These are phyloP conservation scores for Sicyos edulis DNA, from an alignment of 306 rosid genomes.

Conservation along the genomic window DNA sequence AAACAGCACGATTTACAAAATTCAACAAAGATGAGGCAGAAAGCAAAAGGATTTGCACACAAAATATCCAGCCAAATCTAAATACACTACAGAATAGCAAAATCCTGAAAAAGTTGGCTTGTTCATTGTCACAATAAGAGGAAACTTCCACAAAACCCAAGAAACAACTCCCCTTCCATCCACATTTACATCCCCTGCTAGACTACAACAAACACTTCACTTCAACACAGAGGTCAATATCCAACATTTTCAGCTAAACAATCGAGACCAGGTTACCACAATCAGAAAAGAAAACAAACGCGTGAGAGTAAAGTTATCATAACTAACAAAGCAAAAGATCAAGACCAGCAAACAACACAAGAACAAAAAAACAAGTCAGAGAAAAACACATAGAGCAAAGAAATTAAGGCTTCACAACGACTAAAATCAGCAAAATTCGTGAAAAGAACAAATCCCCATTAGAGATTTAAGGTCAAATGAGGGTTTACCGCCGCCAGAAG, in stretches of 20 bases:
- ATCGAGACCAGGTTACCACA: background rate
- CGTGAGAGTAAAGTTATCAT: background rate
- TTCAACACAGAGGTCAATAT: background rate
- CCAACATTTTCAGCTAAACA: background rate
- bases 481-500: constrained; percentile 45
- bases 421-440: background rate
- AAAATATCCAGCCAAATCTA: background rate
- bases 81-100: background rate
- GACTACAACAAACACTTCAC: background rate
- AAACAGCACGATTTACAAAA: background rate
- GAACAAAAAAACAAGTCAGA: background rate
- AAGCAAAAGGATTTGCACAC: background rate
- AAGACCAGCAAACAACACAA: background rate
- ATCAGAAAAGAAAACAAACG: constrained; percentile 14
- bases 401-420: background rate
- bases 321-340: background rate
- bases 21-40: background rate
- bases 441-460: background rate
- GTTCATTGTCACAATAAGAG: background rate
- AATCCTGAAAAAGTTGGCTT: background rate
- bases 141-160: too few species aligned
- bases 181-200: too few species aligned
- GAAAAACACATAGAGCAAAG: background rate
- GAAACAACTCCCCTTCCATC: too few species aligned
- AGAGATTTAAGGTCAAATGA: background rate